These are phyloP conservation scores for Melampsora larici-populina DNA, from an alignment of 1,284 basidiomycete species.

Conservation along the genomic window DNA sequence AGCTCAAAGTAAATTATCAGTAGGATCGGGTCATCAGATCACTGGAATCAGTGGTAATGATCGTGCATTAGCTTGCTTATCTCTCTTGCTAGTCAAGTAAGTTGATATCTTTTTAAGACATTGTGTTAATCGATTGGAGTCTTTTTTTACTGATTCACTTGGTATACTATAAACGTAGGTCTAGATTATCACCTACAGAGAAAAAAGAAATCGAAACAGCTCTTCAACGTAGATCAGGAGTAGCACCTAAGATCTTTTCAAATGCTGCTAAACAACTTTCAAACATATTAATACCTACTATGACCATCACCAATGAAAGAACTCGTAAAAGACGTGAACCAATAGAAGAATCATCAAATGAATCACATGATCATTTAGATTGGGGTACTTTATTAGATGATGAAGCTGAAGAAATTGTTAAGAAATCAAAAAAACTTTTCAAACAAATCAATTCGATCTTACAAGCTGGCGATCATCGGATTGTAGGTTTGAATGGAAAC, in stretches of 20 bases:
- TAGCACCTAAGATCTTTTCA: constrained; percentile 4
- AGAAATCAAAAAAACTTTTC: background rate
- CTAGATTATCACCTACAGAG: background rate
- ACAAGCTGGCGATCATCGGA: background rate
- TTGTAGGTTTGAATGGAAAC: background rate
- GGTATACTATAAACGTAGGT: background rate
- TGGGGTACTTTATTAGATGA: background rate
- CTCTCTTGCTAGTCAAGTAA: constrained; percentile 27
- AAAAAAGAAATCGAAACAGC: constrained; percentile 18
- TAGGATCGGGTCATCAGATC: constrained; percentile 28
- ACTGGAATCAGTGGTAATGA: constrained; percentile 25
- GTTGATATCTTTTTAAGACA: too few species aligned
- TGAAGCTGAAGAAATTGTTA: background rate
- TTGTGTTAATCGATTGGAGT: too few species aligned
- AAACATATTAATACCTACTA: background rate
- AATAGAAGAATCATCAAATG: background rate
- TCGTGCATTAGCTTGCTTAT: constrained; percentile 34
- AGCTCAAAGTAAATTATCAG: constrained; percentile 17
- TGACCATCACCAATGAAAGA: background rate
- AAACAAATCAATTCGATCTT: background rate
- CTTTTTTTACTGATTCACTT: too few species aligned
- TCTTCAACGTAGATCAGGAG: constrained; percentile 39
- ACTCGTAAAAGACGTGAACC: background rate
- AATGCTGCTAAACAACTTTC: constrained; percentile 8
- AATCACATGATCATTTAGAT: background rate